A percentile compares a stretch with the other conserved stretches of the same genome.
These are phyloP conservation scores for Saccharomycopsis synnaedendra DNA, from an alignment of 805 yeast genomes.

Conservation along the genomic window DNA sequence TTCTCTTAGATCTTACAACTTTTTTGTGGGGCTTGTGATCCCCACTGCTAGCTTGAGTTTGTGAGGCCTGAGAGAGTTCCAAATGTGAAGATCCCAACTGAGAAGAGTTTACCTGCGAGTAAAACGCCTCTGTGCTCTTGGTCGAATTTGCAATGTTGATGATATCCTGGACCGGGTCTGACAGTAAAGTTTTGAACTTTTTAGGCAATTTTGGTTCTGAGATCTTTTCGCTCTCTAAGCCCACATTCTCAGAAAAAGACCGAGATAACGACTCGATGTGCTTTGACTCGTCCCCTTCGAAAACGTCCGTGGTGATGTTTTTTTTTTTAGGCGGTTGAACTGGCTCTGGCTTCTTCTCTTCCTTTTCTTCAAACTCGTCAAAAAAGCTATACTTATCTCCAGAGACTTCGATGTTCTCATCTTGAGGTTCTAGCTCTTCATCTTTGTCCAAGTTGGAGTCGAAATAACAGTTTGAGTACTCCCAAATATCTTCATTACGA, in stretches of 20 bases:
- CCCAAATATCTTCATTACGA: conserved; percentile 7
- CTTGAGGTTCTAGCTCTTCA: neutral
- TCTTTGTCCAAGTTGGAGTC: neutral
- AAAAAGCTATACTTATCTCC: neutral
- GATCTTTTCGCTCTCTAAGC: neutral
- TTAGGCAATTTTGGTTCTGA: too few species aligned
- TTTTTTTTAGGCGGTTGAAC: neutral
- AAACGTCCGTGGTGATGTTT: neutral
- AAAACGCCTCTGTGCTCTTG: too few species aligned
- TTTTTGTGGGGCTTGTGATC: too few species aligned
- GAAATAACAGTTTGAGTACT: conserved; percentile 3
- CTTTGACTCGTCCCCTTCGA: neutral
- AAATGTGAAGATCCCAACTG: too few species aligned
- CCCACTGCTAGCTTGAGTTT: too few species aligned
- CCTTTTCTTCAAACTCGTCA: neutral
- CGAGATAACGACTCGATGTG: conserved; percentile 2
- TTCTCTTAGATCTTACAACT: too few species aligned
- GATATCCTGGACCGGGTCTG: too few species aligned
- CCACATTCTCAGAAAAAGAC: conserved; percentile 9
- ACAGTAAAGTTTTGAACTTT: too few species aligned
- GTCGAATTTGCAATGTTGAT: too few species aligned
- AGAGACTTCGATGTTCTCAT: neutral
- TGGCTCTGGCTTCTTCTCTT: neutral
- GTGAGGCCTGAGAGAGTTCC: too few species aligned
- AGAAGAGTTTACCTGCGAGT: too few species aligned